Percentiles rank a stretch among this genome's conserved stretches.
phyloP scores from a whole-genome alignment of 148 eudicot species.

The Camellia lanceoleosa region DNA sequence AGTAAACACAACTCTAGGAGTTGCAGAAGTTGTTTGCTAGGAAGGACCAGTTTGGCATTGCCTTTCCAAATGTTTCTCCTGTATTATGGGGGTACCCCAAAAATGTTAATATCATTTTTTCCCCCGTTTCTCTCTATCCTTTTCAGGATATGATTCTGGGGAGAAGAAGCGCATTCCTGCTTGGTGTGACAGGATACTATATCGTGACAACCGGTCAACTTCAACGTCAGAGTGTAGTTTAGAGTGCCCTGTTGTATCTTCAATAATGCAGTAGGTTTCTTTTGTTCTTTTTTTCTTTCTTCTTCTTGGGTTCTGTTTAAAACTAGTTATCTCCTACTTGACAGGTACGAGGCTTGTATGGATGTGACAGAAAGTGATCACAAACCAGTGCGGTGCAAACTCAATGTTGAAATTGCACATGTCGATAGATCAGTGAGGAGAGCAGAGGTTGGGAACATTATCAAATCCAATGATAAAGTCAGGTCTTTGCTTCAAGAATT shows the following conservation, averaged over 20 bases:
- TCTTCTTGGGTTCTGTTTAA: neutral
- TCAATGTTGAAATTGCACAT: conserved; percentile 63
- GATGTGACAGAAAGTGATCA: conserved; percentile 96
- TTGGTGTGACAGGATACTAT: conserved; percentile 95
- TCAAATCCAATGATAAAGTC: conserved; percentile 47
- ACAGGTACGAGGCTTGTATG: conserved; percentile 94
- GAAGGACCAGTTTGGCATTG: neutral
- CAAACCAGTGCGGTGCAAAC: conserved; percentile 92
- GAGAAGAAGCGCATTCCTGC: conserved; percentile 99
- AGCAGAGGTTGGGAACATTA: conserved; percentile 69
- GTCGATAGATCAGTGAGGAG: conserved; percentile 93
- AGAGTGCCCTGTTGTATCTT: conserved; percentile 75
- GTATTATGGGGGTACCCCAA: neutral
- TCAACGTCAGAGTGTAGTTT: conserved; percentile 63
- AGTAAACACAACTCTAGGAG: neutral
- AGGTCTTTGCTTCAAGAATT: conserved; percentile 44
- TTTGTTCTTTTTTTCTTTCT: neutral
- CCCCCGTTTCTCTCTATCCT: neutral
- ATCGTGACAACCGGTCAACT: conserved; percentile 66
- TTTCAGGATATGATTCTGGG: conserved; percentile 92
- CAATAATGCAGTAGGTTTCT: conserved; percentile 60
- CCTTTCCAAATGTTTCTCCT: neutral
- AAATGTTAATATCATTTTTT: neutral
- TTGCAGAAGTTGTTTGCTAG: neutral
- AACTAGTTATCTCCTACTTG: neutral